phyloP scores from a whole-genome alignment of 257 asterid species.

The Penstemon barbatus region DNA sequence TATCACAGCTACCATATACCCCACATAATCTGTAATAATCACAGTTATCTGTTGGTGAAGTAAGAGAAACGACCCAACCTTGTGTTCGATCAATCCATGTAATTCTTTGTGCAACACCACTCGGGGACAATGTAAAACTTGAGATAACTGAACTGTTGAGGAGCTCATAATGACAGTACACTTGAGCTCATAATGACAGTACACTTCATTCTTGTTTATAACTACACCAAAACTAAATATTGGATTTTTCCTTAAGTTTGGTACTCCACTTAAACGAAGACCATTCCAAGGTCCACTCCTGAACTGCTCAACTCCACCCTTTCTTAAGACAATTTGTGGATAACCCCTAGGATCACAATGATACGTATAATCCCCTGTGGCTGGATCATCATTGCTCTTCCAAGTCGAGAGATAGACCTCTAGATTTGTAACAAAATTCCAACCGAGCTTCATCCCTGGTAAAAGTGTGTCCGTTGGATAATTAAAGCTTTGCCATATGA shows the following conservation, averaged over 20 bases:
- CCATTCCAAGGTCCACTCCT: slow-evolving; percentile 26
- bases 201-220: neutral
- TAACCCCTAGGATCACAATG: slow-evolving; percentile 27
- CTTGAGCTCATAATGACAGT: neutral
- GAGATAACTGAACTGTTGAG: neutral
- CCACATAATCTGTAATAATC: neutral
- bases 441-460: too few species aligned
- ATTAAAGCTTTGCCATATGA: too few species aligned
- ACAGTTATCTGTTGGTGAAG: neutral
- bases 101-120: neutral
- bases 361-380: neutral
- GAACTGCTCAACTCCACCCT: slow-evolving; percentile 16
- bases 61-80: neutral
- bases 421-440: too few species aligned
- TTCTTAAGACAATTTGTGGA: slow-evolving; percentile 23
- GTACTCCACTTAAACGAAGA: slow-evolving; percentile 19
- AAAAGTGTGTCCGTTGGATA: too few species aligned
- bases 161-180: slow-evolving; percentile 21
- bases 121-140: neutral
- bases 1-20: neutral
- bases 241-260: slow-evolving; percentile 11
- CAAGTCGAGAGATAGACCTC: too few species aligned
- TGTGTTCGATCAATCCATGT: neutral
- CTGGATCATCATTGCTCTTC: too few species aligned
- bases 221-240: slow-evolving; percentile 6